These are phyloP conservation scores for Aspergillus sp. DNA, from an alignment of 2,329 filamentous ascomycete genomes.

Conservation along the genomic window DNA sequence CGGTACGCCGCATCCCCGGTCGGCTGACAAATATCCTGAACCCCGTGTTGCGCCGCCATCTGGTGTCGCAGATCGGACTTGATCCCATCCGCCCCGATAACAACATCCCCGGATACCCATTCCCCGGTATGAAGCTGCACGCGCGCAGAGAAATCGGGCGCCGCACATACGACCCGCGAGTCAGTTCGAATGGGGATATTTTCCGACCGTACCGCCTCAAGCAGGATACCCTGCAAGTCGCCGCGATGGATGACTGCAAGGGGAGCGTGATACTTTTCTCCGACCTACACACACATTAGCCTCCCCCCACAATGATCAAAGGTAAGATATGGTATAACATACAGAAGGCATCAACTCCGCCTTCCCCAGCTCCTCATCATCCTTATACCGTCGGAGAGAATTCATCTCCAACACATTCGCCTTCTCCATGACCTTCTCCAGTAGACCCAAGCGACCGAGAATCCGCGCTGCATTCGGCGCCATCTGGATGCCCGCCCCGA, in stretches of 20 bases:
- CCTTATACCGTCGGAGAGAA: not conserved
- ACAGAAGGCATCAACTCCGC: not conserved
- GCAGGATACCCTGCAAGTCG: not conserved
- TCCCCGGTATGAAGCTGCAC: not conserved
- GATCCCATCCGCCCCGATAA: conserved; percentile 1
- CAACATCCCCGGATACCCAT: not conserved
- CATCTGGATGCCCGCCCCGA: not conserved
- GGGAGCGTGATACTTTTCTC: not conserved
- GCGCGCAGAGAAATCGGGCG: not conserved
- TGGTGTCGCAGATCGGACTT: conserved; percentile 5
- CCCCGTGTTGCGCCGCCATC: conserved; percentile 1
- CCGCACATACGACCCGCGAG: not conserved
- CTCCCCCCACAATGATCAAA: not conserved
- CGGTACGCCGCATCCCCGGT: conserved; percentile 1
- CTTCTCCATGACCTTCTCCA: not conserved
- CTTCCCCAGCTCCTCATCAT: not conserved
- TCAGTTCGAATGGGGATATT: not conserved
- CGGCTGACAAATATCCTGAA: not conserved
- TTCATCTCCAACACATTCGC: not conserved
- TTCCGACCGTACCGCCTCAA: not conserved
- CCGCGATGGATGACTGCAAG: not conserved
- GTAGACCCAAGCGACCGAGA: not conserved
- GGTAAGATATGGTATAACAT: not conserved
- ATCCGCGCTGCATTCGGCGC: not conserved
- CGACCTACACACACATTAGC: not conserved